These are phyloP conservation scores for Alternaria postmessia DNA, from an alignment of 2,329 filamentous ascomycete genomes.

Conservation along the genomic window DNA sequence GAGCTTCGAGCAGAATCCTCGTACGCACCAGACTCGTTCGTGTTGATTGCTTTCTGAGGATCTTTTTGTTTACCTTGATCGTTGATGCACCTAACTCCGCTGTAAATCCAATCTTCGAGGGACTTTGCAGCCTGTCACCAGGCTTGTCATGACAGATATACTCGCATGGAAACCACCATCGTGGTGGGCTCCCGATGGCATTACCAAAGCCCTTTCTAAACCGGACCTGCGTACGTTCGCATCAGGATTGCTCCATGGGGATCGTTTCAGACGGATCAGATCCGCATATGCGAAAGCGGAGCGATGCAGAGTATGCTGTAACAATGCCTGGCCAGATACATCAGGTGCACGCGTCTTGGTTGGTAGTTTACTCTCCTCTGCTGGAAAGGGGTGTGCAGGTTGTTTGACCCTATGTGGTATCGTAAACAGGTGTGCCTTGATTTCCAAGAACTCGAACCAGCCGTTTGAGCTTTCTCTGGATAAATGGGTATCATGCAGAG, in stretches of 20 bases:
- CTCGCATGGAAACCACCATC: conserved; percentile 6
- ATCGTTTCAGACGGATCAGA: neutral
- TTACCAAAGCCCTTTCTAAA: neutral
- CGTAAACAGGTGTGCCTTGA: neutral
- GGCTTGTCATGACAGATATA: neutral
- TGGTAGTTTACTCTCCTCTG: neutral
- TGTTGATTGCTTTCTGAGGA: neutral
- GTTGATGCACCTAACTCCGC: neutral
- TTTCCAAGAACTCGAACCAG: neutral
- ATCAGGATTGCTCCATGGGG: neutral
- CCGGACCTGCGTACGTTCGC: neutral
- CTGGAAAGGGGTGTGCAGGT: conserved; percentile 8
- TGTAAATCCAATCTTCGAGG: neutral
- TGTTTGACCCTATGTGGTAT: conserved; percentile 5
- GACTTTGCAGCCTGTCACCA: neutral
- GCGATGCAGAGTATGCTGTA: neutral
- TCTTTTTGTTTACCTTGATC: neutral
- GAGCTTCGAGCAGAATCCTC: neutral
- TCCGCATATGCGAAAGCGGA: conserved; percentile 8
- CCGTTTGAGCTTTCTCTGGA: neutral
- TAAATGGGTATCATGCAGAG: neutral
- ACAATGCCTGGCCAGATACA: neutral
- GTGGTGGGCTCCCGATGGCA: conserved; percentile 1
- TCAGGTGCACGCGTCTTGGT: no score
- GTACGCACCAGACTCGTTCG: neutral